phyloP scores from a whole-genome alignment of 2,329 filamentous ascomycete genomes.

The Helotiales sp. region DNA sequence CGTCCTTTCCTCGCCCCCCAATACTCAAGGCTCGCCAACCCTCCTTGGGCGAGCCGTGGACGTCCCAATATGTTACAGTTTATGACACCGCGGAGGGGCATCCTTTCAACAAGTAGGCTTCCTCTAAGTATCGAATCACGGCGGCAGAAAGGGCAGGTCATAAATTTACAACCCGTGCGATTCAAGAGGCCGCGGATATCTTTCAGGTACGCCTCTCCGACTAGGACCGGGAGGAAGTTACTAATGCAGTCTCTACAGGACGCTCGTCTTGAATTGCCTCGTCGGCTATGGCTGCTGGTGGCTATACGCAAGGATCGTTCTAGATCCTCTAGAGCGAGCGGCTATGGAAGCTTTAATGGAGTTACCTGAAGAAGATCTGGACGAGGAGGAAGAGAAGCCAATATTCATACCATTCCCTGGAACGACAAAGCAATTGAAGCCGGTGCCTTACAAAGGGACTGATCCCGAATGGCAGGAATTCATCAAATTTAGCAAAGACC shows the following conservation, averaged over 20 bases:
- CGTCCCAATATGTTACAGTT: slow-evolving; percentile 29
- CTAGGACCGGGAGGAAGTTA: not conserved
- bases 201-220: slow-evolving; percentile 17
- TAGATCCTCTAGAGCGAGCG: slow-evolving; percentile 44
- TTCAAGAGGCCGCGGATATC: slow-evolving; percentile 22
- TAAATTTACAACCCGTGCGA: slow-evolving; percentile 28
- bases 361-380: slow-evolving; percentile 43
- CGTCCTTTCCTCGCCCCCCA: not conserved
- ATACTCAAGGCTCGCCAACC: slow-evolving; percentile 26
- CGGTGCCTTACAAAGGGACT: slow-evolving; percentile 51
- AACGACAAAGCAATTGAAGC: slow-evolving; percentile 49
- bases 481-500: slow-evolving; percentile 56
- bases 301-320: slow-evolving; percentile 46
- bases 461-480: slow-evolving; percentile 67
- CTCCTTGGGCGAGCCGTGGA: slow-evolving; percentile 32
- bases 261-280: slow-evolving; percentile 35
- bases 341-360: slow-evolving; percentile 40
- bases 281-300: slow-evolving; percentile 40
- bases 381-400: slow-evolving; percentile 46
- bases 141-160: slow-evolving; percentile 19
- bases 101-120: slow-evolving; percentile 29
- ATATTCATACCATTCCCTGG: slow-evolving; percentile 64
- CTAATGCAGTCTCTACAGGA: slow-evolving; percentile 14
- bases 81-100: slow-evolving; percentile 20
- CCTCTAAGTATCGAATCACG: slow-evolving; percentile 26